Base-by-base conservation (phyloP, 1,284 basidiomycete species). In the Coniferiporia weirii region DNA sequence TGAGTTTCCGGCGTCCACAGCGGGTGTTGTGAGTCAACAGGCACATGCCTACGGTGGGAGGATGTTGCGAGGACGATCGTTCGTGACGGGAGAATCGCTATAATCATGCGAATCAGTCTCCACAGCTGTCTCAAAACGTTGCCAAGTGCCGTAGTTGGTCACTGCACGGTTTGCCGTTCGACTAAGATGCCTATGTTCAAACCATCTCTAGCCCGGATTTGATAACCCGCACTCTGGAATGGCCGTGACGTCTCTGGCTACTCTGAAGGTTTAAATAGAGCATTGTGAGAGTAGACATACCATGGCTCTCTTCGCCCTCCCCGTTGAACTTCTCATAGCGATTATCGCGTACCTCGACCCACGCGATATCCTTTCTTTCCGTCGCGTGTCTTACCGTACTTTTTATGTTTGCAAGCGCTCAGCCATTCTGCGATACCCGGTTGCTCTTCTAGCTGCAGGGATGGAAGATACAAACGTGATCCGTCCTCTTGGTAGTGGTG, bases 351-450 rank as follows among this genome's bases (percentile, higher is more conserved):
- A 46, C 27, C 61, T 62, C 49, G 57, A 59, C 22, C 52, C 46
- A 13, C 44, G 32, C 27, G 61, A 62, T 45, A 56, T 62, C 9
- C 46, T 62, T n/a, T n/a, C 61, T 10, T 59, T 59, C 40, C 47
- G 48, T n/a, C 45, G 52, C 17, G 35, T 52, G 32, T 52, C 48
- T 43, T 47, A 43, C 20, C 40, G 44, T 44, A 38, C 57, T 13
- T 27, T 49, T 19, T 36, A 43, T 20, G 12, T 62, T 20, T 20
- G 44, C 50, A 34, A 13, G 19, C 46, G 51, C 32, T 62, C 61
- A 4, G 19, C 19, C 40, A 27, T 52, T 46, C 44, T 62, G 13
- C 52, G 55, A 35, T 62, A 62, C 35, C 36, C 52, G 4, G 43
- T 62, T 17, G 44, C 27, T 9, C 49, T 62, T 4, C 34, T 34